phyloP scores from a whole-genome alignment of 148 eudicot species.

The Diospyros lotus region DNA sequence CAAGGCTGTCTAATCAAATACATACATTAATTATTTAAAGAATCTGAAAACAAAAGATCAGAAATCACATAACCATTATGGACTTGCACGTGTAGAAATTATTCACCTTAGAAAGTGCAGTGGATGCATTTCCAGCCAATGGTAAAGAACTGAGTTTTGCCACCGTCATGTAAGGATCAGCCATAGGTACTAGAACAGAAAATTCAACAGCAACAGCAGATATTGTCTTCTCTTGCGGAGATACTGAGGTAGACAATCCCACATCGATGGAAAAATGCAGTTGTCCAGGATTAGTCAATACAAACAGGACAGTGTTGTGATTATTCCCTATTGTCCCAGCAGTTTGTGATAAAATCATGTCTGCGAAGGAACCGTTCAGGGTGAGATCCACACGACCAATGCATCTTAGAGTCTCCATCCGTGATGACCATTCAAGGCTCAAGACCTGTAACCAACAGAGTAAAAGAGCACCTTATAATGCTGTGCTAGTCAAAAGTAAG shows the following conservation, averaged over 20 bases:
- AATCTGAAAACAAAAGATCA: slow-evolving; percentile 12
- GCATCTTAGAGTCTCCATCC: slow-evolving; percentile 54
- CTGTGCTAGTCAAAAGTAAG: not conserved
- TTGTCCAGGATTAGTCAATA: slow-evolving; percentile 67
- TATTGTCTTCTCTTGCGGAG: slow-evolving; percentile 39
- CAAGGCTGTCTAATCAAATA: slow-evolving; percentile 27
- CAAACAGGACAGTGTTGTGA: slow-evolving; percentile 50
- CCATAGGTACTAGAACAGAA: slow-evolving; percentile 46
- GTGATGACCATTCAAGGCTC: slow-evolving; percentile 71
- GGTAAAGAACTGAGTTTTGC: slow-evolving; percentile 40
- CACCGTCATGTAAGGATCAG: slow-evolving; percentile 52
- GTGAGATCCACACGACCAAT: slow-evolving; percentile 58
- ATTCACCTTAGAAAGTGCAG: slow-evolving; percentile 29
- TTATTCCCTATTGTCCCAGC: slow-evolving; percentile 33
- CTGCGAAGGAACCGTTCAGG: slow-evolving; percentile 60
- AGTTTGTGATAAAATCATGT: slow-evolving; percentile 52
- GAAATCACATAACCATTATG: slow-evolving; percentile 4
- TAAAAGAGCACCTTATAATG: not conserved
- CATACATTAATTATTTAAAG: not conserved
- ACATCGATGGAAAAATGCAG: slow-evolving; percentile 40
- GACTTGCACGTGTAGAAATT: not conserved
- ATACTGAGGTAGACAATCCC: slow-evolving; percentile 36
- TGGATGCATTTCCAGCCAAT: slow-evolving; percentile 19
- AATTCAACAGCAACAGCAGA: slow-evolving; percentile 37
- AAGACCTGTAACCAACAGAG: slow-evolving; percentile 36